Evolutionary conservation across 495 filamentous ascomycete species (phyloP).

Genomic region (Corynascus novoguineensis): DNA sequence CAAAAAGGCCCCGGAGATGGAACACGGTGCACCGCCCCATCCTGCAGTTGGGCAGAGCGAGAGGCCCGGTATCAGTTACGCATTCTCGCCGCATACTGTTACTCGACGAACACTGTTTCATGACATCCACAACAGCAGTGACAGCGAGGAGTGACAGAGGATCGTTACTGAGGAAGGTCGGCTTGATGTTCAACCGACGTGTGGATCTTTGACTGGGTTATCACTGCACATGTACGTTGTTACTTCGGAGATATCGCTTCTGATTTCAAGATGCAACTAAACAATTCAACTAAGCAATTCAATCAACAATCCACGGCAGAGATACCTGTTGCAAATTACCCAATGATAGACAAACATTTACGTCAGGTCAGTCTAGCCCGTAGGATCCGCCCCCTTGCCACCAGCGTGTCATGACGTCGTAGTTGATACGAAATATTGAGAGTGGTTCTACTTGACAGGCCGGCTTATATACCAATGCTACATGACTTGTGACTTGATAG

Average conservation of each 20-base stretch:
- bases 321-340: background rate
- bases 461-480: no score
- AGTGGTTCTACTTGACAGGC: slow-evolving; percentile 22
- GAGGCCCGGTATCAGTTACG: background rate
- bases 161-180: background rate
- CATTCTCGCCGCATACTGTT: background rate
- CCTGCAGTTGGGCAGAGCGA: background rate
- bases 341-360: no score
- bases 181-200: no score
- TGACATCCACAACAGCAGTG: background rate
- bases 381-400: slow-evolving; percentile 26
- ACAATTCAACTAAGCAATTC: no score
- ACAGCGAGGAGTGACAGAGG: background rate
- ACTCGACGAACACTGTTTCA: background rate
- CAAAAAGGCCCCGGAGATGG: background rate
- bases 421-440: slow-evolving; percentile 22
- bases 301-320: no score
- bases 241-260: no score
- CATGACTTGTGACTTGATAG: no score
- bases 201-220: background rate
- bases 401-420: slow-evolving; percentile 25
- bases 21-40: background rate
- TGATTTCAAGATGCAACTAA: no score
- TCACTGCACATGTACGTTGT: no score
- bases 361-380: slow-evolving; percentile 4